Evolutionary conservation across 2,329 filamentous ascomycete species (phyloP).

Genomic region (Aurifilum marmelostoma): DNA sequence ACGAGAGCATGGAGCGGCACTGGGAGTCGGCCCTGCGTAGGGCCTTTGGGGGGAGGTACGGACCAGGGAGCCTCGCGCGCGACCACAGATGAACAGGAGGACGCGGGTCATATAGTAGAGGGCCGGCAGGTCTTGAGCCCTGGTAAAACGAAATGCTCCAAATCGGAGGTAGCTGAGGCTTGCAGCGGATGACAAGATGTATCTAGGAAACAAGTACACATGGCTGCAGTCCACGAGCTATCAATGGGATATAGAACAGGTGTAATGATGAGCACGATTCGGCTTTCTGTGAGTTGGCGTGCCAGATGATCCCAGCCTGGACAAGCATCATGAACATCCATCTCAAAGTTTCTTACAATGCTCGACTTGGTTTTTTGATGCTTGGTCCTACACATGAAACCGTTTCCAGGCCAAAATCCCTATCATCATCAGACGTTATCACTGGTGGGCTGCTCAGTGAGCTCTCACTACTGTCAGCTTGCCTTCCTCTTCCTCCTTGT

Average conservation of each 20-base stretch:
- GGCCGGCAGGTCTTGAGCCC: constrained; percentile 13
- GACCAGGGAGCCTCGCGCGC: background rate
- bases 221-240: no score
- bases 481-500: background rate
- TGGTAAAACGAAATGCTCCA: background rate
- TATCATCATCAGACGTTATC: background rate
- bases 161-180: background rate
- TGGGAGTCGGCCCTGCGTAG: constrained; percentile 22
- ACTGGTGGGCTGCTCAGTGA: background rate
- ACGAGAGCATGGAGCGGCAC: constrained; percentile 20
- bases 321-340: background rate
- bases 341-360: background rate
- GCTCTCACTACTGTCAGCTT: background rate
- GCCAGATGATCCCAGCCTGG: background rate
- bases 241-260: no score
- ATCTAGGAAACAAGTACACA: no score
- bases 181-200: background rate
- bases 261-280: background rate
- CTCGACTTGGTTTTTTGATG: background rate
- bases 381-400: background rate
- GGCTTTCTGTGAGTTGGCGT: background rate
- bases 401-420: background rate
- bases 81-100: constrained; percentile 4
- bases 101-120: constrained; percentile 6
- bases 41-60: constrained; percentile 16